A percentile compares a stretch with the other conserved stretches of the same genome.
Evolutionary conservation across 768 basidiomycete genomes (phyloP).

Genomic region (Nidularia pulvinata): DNA sequence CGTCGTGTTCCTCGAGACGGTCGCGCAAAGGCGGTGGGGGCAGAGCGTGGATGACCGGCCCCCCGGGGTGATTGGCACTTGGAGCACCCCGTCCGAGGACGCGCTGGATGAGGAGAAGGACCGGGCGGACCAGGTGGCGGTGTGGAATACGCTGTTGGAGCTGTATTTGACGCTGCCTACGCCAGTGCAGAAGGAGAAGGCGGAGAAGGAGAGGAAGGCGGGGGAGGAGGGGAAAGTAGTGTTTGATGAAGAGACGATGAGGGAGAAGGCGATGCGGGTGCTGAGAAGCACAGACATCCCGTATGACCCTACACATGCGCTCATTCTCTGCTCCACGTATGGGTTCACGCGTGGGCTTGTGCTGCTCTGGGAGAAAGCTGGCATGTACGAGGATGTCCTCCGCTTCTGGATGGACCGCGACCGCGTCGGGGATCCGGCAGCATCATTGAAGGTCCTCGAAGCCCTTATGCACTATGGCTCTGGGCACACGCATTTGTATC

Average conservation of each 20-base stretch:
- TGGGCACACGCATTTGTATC: constrained; percentile 75
- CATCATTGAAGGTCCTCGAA: constrained; percentile 62
- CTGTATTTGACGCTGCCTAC: constrained; percentile 76
- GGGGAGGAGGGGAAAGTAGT: constrained; percentile 11
- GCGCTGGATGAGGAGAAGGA: constrained; percentile 49
- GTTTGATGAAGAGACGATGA: constrained; percentile 32
- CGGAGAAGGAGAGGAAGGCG: background rate
- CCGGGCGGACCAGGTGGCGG: constrained; percentile 71
- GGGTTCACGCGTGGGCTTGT: constrained; percentile 86
- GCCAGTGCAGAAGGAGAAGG: constrained; percentile 4
- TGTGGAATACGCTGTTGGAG: constrained; percentile 97
- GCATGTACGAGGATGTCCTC: constrained; percentile 95
- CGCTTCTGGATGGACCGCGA: constrained; percentile 90
- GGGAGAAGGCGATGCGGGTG: constrained; percentile 73
- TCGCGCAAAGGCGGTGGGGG: constrained; percentile 79
- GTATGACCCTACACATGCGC: constrained; percentile 88
- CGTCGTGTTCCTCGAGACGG: constrained; percentile 84
- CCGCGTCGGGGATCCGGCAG: constrained; percentile 28
- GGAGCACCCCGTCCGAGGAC: constrained; percentile 8
- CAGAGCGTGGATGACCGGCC: constrained; percentile 54
- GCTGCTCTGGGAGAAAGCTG: constrained; percentile 89
- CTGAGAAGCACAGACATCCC: constrained; percentile 63
- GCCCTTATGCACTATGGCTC: constrained; percentile 76
- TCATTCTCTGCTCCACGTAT: constrained; percentile 91
- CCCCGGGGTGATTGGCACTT: constrained; percentile 17